Conservation (phyloP, 2,329 filamentous ascomycete species). For the Hymenotorrendiella dingleyae region DNA sequence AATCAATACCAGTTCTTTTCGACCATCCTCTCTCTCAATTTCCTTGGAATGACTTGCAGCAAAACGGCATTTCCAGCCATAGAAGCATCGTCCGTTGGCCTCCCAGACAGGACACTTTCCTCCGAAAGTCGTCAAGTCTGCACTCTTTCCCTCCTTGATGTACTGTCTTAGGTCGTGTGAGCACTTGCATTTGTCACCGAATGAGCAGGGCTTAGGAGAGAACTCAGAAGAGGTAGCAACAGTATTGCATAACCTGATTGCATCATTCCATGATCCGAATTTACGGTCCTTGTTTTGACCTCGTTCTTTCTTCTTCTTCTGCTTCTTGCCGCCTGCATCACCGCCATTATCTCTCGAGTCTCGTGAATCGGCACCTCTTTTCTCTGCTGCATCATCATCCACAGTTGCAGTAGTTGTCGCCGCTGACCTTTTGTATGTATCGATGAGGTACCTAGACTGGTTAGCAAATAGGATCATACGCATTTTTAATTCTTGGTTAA, state of each 20-base stretch:
- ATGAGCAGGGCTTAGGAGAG: slow-evolving; percentile 69
- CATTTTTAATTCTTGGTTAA: no score
- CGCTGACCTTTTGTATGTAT: slow-evolving; percentile 12
- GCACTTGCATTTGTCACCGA: slow-evolving; percentile 73
- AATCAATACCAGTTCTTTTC: slow-evolving; percentile 72
- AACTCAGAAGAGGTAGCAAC: slow-evolving; percentile 71
- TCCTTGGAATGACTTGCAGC: slow-evolving; percentile 82
- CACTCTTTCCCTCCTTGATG: slow-evolving; percentile 71
- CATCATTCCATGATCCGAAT: slow-evolving; percentile 76
- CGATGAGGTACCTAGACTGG: slow-evolving; percentile 25
- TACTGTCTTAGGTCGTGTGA: slow-evolving; percentile 84
- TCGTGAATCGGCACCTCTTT: slow-evolving; percentile 32
- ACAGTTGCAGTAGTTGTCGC: slow-evolving; percentile 24
- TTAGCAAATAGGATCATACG: not conserved
- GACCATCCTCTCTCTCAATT: slow-evolving; percentile 68
- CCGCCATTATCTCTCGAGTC: slow-evolving; percentile 33
- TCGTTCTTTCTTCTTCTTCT: slow-evolving; percentile 55
- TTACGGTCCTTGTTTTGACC: slow-evolving; percentile 80
- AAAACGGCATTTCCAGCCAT: slow-evolving; percentile 94
- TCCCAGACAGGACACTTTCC: slow-evolving; percentile 80
- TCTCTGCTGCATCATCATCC: slow-evolving; percentile 52
- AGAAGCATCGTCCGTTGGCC: slow-evolving; percentile 66
- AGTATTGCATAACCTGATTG: slow-evolving; percentile 70
- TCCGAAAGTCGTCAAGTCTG: slow-evolving; percentile 69
- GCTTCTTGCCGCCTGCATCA: slow-evolving; percentile 44